Evolutionary conservation across 176 grass and related monocot species (phyloP).

Genomic region (Panicum miliaceum): DNA sequence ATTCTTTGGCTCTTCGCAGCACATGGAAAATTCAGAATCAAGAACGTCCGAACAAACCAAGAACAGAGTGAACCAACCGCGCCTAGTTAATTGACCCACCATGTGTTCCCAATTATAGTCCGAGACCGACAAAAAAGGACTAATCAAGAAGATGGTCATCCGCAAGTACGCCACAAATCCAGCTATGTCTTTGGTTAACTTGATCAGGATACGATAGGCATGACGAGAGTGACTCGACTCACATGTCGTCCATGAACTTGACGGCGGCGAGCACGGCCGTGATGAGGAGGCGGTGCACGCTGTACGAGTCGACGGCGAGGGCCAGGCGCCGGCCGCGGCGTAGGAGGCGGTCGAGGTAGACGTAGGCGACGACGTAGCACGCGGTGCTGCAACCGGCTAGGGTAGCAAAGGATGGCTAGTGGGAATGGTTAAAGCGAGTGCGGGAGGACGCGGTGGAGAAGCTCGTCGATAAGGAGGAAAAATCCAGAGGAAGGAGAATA

Average conservation of each 20-base stretch:
- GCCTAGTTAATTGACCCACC: not conserved
- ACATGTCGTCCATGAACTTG: constrained; percentile 86
- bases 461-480: no score
- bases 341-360: constrained; percentile 76
- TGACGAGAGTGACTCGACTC: constrained; percentile 52
- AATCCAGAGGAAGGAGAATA: no score
- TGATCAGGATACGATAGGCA: not conserved
- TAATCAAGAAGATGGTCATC: constrained; percentile 18
- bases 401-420: no score
- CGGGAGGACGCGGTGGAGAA: no score
- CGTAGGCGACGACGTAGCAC: constrained; percentile 80
- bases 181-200: not conserved
- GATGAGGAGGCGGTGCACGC: constrained; percentile 74
- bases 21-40: not conserved
- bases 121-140: not conserved
- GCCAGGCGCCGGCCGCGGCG: constrained; percentile 42
- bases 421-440: no score
- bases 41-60: constrained; percentile 2
- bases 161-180: not conserved
- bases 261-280: constrained; percentile 64
- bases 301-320: constrained; percentile 68
- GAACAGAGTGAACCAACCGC: constrained; percentile 4
- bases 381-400: constrained; percentile 67
- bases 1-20: not conserved
- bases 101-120: constrained; percentile 17